Percentiles rank a stretch among this genome's conserved stretches.
Evolutionary conservation across 2,329 filamentous ascomycete species (phyloP).

Genomic region (Fusarium goolgardi): DNA sequence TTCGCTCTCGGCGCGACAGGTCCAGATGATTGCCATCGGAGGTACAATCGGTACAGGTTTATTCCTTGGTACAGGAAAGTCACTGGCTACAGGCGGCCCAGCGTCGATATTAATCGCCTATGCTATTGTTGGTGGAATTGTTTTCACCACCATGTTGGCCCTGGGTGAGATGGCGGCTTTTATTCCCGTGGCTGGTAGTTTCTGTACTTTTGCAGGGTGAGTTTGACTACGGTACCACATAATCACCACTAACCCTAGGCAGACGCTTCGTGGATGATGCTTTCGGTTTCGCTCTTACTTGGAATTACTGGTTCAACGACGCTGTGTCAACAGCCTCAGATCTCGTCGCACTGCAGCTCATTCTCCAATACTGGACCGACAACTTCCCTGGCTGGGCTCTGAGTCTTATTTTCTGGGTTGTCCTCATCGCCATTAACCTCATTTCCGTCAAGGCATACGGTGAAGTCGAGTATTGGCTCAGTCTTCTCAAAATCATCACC

Average conservation of each 20-base stretch:
- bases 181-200: constrained; percentile 63
- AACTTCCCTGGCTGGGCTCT: constrained; percentile 72
- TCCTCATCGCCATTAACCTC: constrained; percentile 60
- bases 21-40: constrained; percentile 75
- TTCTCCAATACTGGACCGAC: constrained; percentile 71
- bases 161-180: constrained; percentile 71
- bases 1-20: constrained; percentile 69
- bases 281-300: constrained; percentile 65
- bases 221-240: constrained; percentile 48
- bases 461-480: constrained; percentile 67
- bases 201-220: constrained; percentile 61
- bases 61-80: constrained; percentile 71
- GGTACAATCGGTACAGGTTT: constrained; percentile 71
- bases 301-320: constrained; percentile 76
- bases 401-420: constrained; percentile 69
- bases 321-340: constrained; percentile 66
- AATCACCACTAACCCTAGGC: not conserved
- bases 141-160: constrained; percentile 69
- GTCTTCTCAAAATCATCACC: constrained; percentile 64
- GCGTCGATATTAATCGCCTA: constrained; percentile 69
- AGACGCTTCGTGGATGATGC: constrained; percentile 64
- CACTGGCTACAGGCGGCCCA: constrained; percentile 69
- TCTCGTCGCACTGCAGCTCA: constrained; percentile 63
- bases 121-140: constrained; percentile 66
- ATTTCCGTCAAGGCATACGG: constrained; percentile 52